Evolutionary conservation across 148 eudicot genomes (phyloP), one percentile per base, ranked within the genome.

Genomic region (Rhododendron henanense): DNA sequence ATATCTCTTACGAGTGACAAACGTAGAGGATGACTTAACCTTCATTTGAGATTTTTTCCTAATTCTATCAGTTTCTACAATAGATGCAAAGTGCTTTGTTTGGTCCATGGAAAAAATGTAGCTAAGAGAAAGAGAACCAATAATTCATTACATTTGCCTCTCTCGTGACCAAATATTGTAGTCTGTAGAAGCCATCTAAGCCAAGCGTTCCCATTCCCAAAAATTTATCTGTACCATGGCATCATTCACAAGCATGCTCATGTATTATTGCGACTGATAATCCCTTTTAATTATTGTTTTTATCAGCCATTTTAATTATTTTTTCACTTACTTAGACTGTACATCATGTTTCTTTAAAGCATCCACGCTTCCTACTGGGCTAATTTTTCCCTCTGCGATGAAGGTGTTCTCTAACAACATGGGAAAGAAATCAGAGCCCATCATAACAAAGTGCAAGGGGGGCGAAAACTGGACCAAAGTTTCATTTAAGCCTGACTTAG

Each of bases 381-480:
- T 55, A 55, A 16, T 55, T 55, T 4, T 55, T 55, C 5, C 61
- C 61, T 16, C 61, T 55, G 37, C 16, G 6, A 61, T 85, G 87
- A 33, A 97, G 99, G 94, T 94, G 25, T 97, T 97, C 86, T 63
- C 91, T 5, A 48, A 88, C 87, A 95, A 96, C 90, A 96, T 96
- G 98, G 92, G 92, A 11, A 84, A 87, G 59, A 96, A 95, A 90
- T 90, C 93, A 55, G 91, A 88, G 53, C 98, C 99, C 74, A 84
- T 80, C 13, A 93, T 91, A 45, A 86, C 90, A 5, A 92, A 90
- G 87, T 96, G 99, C 88, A 95, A 94, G 89, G 84, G 86, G 74
- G 80, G 90, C 74, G 99, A 96, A 53, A 96, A 97, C 85, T 97
- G 99, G 99, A 95, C 98, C 1, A 95, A 92, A 87, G 94, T 97